Evolutionary conservation across 768 basidiomycete genomes (phyloP).

Genomic region (Tubosaeta sp.): DNA sequence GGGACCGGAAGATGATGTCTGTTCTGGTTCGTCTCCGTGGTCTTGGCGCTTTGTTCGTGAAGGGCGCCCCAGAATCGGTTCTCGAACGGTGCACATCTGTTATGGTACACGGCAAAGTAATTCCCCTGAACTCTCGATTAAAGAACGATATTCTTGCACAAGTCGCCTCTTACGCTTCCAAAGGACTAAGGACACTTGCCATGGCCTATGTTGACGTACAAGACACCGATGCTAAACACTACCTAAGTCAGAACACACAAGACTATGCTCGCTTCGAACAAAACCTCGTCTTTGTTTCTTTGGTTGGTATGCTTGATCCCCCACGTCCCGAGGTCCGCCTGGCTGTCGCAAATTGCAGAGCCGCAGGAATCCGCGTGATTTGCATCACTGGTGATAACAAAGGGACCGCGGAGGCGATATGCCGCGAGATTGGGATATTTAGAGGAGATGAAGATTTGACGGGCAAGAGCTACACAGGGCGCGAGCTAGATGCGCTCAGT

Average conservation of each 20-base stretch:
- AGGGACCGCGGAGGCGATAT: conserved; percentile 96
- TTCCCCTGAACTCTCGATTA: conserved; percentile 62
- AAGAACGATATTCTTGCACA: conserved; percentile 58
- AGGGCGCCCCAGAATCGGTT: conserved; percentile 95
- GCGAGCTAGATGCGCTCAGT: conserved; percentile 80
- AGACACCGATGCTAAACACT: conserved; percentile 76
- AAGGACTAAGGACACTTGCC: conserved; percentile 87
- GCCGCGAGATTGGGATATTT: conserved; percentile 94
- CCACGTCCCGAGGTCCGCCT: conserved; percentile 88
- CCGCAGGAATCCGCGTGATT: conserved; percentile 92
- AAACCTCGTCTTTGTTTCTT: conserved; percentile 88
- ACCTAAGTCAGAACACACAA: conserved; percentile 69
- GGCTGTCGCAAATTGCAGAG: conserved; percentile 86
- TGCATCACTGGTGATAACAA: conserved; percentile 99
- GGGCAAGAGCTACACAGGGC: conserved; percentile 95
- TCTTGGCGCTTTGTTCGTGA: conserved; percentile 80
- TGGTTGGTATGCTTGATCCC: conserved; percentile 97
- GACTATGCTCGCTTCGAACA: conserved; percentile 91
- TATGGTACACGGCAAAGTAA: conserved; percentile 56
- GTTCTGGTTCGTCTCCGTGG: conserved; percentile 75
- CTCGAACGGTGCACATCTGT: conserved; percentile 82
- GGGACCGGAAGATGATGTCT: conserved; percentile 99
- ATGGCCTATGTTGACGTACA: conserved; percentile 80
- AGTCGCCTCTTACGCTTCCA: conserved; percentile 68
- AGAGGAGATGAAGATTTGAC: conserved; percentile 78